Evolutionary conservation across 805 yeast species (phyloP).

Genomic region (Candida yuanshanica): DNA sequence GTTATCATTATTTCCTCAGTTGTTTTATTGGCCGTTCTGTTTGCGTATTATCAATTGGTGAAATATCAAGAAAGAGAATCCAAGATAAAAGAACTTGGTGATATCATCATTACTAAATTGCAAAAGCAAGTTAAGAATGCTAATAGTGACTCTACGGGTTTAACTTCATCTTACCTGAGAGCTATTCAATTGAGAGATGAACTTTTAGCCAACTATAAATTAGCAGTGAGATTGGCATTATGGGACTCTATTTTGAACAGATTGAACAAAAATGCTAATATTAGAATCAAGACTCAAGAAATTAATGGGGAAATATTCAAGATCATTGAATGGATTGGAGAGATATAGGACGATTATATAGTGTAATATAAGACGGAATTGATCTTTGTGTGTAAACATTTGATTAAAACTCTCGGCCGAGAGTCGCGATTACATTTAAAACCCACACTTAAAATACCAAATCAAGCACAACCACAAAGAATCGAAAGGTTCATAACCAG

Average conservation of each 20-base stretch:
- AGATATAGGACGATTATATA: conserved; percentile 4
- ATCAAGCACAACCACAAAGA: too few species aligned
- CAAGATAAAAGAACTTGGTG: conserved; percentile 39
- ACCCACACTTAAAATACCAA: too few species aligned
- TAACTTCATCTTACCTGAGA: conserved; percentile 47
- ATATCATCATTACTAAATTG: conserved; percentile 45
- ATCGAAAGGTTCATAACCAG: too few species aligned
- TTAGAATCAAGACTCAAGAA: conserved; percentile 59
- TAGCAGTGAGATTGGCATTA: conserved; percentile 34
- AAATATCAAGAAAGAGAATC: conserved; percentile 33
- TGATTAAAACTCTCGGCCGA: too few species aligned
- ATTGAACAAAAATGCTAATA: conserved; percentile 63
- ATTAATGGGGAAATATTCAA: conserved; percentile 82
- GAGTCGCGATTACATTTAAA: too few species aligned
- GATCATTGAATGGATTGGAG: conserved; percentile 82
- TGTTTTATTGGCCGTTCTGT: conserved; percentile 10
- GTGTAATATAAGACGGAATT: neutral
- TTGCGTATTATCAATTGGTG: conserved; percentile 30
- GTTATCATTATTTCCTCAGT: conserved; percentile 11
- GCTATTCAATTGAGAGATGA: conserved; percentile 70
- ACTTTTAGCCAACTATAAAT: conserved; percentile 33
- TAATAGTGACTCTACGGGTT: conserved; percentile 27
- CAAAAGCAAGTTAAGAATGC: conserved; percentile 38
- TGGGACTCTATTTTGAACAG: conserved; percentile 54
- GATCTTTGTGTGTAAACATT: too few species aligned